Conservation (phyloP, 148 eudicot species). For the Pharnaceum exiguum region DNA sequence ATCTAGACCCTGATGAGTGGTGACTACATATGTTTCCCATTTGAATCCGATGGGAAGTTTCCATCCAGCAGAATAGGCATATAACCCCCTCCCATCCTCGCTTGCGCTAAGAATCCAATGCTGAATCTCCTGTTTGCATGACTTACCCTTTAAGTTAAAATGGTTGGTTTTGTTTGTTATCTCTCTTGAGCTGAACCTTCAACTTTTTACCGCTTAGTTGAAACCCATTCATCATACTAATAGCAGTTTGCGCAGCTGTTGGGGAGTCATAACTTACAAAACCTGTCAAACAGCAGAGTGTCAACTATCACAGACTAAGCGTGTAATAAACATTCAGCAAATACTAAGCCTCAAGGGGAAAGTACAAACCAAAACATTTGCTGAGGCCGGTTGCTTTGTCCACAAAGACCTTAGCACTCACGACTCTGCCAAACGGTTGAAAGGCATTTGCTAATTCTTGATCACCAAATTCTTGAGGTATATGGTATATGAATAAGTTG, state of each 20-base stretch:
- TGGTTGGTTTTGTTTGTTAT: constrained; percentile 62
- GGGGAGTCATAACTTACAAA: constrained; percentile 94
- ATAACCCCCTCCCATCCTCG: constrained; percentile 14
- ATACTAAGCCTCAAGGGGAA: no score
- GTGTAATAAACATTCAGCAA: background rate
- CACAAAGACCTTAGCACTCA: constrained; percentile 94
- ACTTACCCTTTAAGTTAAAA: constrained; percentile 41
- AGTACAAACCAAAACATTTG: constrained; percentile 84
- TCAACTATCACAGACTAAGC: constrained; percentile 16
- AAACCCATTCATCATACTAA: constrained; percentile 77
- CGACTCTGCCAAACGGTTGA: constrained; percentile 70
- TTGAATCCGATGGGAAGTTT: constrained; percentile 19
- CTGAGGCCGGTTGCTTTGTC: constrained; percentile 89
- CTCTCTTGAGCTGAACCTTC: constrained; percentile 96
- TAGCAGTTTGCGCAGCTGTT: constrained; percentile 81
- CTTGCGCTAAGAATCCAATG: constrained; percentile 9
- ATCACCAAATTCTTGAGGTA: constrained; percentile 95
- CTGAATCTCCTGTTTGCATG: background rate
- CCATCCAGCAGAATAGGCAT: constrained; percentile 22
- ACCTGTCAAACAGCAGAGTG: constrained; percentile 48
- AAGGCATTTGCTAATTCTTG: constrained; percentile 78
- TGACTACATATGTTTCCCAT: constrained; percentile 39
- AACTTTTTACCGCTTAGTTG: constrained; percentile 93
- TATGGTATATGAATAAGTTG: constrained; percentile 92
- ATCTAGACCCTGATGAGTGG: constrained; percentile 34